A percentile compares a stretch with the other conserved stretches of the same genome.
Evolutionary conservation across 2,329 filamentous ascomycete genomes (phyloP).

Genomic region (Alternaria novae-zelandiae): DNA sequence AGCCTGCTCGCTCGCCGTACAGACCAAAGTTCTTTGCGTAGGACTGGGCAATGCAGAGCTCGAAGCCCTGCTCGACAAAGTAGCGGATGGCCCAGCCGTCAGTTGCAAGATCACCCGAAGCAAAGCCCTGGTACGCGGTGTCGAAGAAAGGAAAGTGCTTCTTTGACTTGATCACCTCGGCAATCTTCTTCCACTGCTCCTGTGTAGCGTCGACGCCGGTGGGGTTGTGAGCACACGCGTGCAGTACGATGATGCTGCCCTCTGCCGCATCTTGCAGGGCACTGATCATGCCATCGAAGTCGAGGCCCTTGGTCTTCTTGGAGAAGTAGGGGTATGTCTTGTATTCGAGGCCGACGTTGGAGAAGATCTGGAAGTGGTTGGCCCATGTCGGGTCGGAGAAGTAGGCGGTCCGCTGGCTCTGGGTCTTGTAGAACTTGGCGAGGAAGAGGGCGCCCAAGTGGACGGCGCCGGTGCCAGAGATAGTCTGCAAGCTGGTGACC

Average conservation of each 20-base stretch:
- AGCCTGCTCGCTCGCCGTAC: constrained; percentile 94
- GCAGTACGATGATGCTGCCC: constrained; percentile 85
- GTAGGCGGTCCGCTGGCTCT: constrained; percentile 77
- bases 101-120: constrained; percentile 82
- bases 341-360: constrained; percentile 80
- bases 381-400: constrained; percentile 96
- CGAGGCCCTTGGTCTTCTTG: constrained; percentile 84
- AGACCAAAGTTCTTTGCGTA: constrained; percentile 72
- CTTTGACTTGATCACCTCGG: constrained; percentile 74
- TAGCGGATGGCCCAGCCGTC: constrained; percentile 94
- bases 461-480: constrained; percentile 95
- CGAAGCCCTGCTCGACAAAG: constrained; percentile 92
- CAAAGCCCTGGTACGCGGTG: constrained; percentile 96
- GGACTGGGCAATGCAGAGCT: constrained; percentile 60
- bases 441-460: constrained; percentile 95
- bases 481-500: constrained; percentile 84
- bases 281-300: constrained; percentile 86
- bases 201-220: constrained; percentile 94
- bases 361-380: constrained; percentile 98
- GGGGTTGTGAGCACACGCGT: constrained; percentile 97
- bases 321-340: constrained; percentile 94
- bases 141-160: constrained; percentile 98
- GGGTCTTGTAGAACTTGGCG: constrained; percentile 78
- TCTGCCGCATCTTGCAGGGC: constrained; percentile 73
- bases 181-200: constrained; percentile 93